These are phyloP conservation scores for Amniculicola lignicola DNA, from an alignment of 495 filamentous ascomycete genomes.

Conservation along the genomic window DNA sequence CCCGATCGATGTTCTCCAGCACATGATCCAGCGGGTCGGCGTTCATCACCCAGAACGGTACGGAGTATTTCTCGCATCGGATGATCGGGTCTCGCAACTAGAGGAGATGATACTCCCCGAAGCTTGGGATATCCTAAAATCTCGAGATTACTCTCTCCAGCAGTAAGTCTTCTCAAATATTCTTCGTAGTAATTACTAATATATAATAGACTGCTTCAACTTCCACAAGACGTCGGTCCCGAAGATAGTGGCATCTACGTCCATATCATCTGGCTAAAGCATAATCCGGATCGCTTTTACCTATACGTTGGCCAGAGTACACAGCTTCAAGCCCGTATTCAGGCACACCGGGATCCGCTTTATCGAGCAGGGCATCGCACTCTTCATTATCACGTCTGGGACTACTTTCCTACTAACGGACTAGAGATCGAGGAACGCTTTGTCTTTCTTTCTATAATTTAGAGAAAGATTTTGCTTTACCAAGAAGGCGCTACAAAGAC, in stretches of 20 bases:
- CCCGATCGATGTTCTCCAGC: neutral
- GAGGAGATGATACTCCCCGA: neutral
- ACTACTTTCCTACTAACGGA: neutral
- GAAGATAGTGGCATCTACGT: neutral
- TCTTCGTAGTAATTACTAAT: neutral
- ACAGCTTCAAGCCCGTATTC: neutral
- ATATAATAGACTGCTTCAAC: neutral
- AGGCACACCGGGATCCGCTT: neutral
- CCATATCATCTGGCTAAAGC: neutral
- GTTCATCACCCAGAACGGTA: neutral
- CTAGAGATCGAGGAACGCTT: neutral
- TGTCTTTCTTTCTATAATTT: neutral
- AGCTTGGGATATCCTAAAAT: neutral
- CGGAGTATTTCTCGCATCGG: neutral
- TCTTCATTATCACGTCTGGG: neutral
- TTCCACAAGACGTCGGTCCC: neutral
- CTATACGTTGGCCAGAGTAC: neutral
- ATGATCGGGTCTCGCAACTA: neutral
- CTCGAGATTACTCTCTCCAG: neutral
- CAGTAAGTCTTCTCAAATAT: neutral
- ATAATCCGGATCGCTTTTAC: neutral
- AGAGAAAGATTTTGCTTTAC: no score
- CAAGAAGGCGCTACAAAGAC: no score
- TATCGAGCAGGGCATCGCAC: neutral
- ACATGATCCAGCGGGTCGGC: neutral